Base-by-base conservation (phyloP, 2,329 filamentous ascomycete species). In the Calonectria hawksworthii region DNA sequence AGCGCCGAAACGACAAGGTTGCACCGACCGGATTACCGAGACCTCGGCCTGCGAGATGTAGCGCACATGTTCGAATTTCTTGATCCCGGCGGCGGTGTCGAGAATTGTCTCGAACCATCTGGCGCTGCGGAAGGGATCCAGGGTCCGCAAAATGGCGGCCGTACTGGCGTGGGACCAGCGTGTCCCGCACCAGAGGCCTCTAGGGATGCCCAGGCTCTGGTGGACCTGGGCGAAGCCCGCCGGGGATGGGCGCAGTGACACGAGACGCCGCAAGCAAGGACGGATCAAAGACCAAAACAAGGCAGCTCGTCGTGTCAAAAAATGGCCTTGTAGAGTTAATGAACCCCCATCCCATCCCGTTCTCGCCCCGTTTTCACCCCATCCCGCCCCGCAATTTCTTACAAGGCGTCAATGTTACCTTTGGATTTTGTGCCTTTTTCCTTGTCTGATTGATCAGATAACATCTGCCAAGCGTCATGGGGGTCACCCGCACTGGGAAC, bases 401-500 rank as follows among this genome's bases (percentile, higher is more conserved):
- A 18, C 56, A 41, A 23, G 6, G 56, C 56, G 36, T 38, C 36
- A 26, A 41, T 26, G 34, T 28, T 10, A 63, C 56, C 54, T 59
- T 23, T 26, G 50, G 41, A 52, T n/a, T 30, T 51, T 23, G 6
- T n/a, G 8, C 16, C 7, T 26, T 56, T 38, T 36, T 41, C 6
- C 61, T 34, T 65, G 61, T 47, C 61, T 65, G 61, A 64, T 52
- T 61, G 67, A 34, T 61, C 52, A 61, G 38, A 69, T 50, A 50
- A 69, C 26, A 47, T 23, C 26, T 30, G 47, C 56, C 68, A 54
- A 65, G 70, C 61, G 65, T 50, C 66, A 69, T 71, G 61, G 61
- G 61, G 61, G 61, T 65, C 61, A 65, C 44, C 54, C 51, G 7
- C n/a, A n/a, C 50, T 28, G 70, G 77, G 75, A 73, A 52, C 44